Evolutionary conservation across 2,329 filamentous ascomycete genomes (phyloP).

Genomic region (Diaporthe capsici): DNA sequence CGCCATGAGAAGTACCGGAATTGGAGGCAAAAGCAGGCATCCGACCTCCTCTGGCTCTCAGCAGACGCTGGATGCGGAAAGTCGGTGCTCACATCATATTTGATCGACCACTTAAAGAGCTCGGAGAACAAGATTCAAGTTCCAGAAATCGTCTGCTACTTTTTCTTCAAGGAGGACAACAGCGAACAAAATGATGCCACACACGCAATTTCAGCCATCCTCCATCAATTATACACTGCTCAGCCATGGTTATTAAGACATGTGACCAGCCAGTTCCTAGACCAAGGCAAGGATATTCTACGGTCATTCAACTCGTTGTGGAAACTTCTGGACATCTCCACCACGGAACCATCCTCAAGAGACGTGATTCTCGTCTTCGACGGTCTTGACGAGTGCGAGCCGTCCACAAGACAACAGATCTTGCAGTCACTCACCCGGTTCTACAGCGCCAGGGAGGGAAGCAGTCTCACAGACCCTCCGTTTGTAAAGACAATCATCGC

Average conservation of each 20-base stretch:
- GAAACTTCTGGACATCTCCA: slow-evolving; percentile 25
- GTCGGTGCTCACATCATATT: slow-evolving; percentile 40
- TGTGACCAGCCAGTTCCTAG: background rate
- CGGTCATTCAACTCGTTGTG: slow-evolving; percentile 27
- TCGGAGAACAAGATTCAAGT: slow-evolving; percentile 17
- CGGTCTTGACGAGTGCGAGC: slow-evolving; percentile 44
- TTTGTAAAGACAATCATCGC: slow-evolving; percentile 43
- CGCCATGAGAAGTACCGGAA: slow-evolving; percentile 33
- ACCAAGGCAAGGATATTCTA: slow-evolving; percentile 11
- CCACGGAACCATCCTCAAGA: slow-evolving; percentile 15
- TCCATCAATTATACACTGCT: slow-evolving; percentile 41
- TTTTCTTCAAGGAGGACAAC: slow-evolving; percentile 43
- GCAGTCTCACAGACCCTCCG: slow-evolving; percentile 21
- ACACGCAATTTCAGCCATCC: slow-evolving; percentile 27
- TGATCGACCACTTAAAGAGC: slow-evolving; percentile 39
- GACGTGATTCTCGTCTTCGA: slow-evolving; percentile 44
- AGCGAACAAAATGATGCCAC: slow-evolving; percentile 38
- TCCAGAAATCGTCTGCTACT: slow-evolving; percentile 41
- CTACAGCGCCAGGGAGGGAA: slow-evolving; percentile 19
- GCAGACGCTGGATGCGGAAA: slow-evolving; percentile 43
- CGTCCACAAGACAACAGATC: slow-evolving; percentile 28
- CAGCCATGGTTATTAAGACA: slow-evolving; percentile 22
- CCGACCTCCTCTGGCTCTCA: slow-evolving; percentile 41
- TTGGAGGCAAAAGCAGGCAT: slow-evolving; percentile 23
- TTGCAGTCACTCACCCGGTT: slow-evolving; percentile 38